Base-by-base conservation (phyloP, 2,329 filamentous ascomycete species). In the Colletotrichum trifolii region DNA sequence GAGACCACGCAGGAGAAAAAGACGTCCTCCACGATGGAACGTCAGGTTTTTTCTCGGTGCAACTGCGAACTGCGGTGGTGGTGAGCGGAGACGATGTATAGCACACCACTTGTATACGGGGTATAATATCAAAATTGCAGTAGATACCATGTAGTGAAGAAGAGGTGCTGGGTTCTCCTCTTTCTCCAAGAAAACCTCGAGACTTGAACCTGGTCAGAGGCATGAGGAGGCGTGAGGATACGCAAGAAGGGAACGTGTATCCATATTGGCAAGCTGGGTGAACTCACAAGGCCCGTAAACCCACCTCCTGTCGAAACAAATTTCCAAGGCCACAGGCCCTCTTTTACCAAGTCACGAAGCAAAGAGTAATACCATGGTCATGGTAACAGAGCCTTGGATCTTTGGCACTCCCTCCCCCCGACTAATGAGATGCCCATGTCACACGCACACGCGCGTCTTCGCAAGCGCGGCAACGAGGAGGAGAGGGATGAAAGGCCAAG, bases 21-120 rank as follows among this genome's bases (percentile, higher is more conserved):
- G 35, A 42, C 33, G 1, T 13, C 40, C 33, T 13, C 47, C 48
- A 42, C 54, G 34, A 64, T 47, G 62, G 57, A 35, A 25, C 25
- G 25, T 25, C 25, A 25, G 25, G 25, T 25, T 25, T 25, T 25
- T 25, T 25, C 43, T 61, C 62, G 62, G 57, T 55, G 62, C 62
- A 54, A 64, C 57, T 55, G 13, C 57, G 62, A 54, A 64, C 57
- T 55, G 13, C 57, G 62, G 62, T 61, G 57, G 46, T 61, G 62
- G 36, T 33, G 10, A 15, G n/a, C 12, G 45, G 25, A 25, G 35
- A 17, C 42, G 55, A 25, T 25, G 25, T 25, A 25, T 25, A 25
- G 25, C 5, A 25, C 25, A 25, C 25, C 25, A 25, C 25, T 25
- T 25, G 25, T 25, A 25, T 25, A 25, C 25, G 25, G 25, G 3